These are phyloP conservation scores for Diaporthe sp. DNA, from an alignment of 2,329 filamentous ascomycete species.

Conservation along the genomic window DNA sequence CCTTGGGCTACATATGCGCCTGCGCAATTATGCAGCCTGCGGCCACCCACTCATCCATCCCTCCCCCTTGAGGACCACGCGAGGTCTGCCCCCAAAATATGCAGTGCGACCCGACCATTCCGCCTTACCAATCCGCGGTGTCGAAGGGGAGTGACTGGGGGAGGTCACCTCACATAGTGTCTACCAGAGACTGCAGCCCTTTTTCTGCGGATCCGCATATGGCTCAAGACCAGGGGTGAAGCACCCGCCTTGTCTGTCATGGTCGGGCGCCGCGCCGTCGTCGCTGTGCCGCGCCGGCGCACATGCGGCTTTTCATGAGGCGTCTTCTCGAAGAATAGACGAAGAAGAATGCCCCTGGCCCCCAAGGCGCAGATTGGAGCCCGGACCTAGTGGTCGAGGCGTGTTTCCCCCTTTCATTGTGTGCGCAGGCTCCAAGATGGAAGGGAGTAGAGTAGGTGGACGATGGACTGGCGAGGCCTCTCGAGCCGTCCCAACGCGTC, in stretches of 20 bases:
- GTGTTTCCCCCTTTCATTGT: not conserved
- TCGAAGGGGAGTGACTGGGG: not conserved
- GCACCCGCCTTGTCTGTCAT: not conserved
- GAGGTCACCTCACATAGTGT: not conserved
- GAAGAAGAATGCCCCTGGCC: conserved; percentile 8
- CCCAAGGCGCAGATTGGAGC: conserved; percentile 27
- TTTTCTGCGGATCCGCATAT: conserved; percentile 6
- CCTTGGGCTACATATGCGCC: not conserved
- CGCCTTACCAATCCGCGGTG: conserved; percentile 14
- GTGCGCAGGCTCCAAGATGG: not conserved
- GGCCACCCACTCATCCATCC: not conserved
- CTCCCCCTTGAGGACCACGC: not conserved
- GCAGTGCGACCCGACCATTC: conserved; percentile 28
- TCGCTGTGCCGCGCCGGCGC: not conserved
- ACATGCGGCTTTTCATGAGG: conserved; percentile 6
- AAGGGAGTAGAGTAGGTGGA: not conserved
- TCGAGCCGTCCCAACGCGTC: not conserved
- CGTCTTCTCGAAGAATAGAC: conserved; percentile 14
- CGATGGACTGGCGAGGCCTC: not conserved
- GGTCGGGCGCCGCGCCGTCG: not conserved
- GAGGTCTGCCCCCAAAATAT: conserved; percentile 24
- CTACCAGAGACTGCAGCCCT: not conserved
- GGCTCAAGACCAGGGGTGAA: not conserved
- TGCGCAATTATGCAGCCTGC: not conserved
- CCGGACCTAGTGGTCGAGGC: conserved; percentile 7